Evolutionary conservation across 1,139 yeast genomes (phyloP).

Genomic region (Yamadazyma taylorii): DNA sequence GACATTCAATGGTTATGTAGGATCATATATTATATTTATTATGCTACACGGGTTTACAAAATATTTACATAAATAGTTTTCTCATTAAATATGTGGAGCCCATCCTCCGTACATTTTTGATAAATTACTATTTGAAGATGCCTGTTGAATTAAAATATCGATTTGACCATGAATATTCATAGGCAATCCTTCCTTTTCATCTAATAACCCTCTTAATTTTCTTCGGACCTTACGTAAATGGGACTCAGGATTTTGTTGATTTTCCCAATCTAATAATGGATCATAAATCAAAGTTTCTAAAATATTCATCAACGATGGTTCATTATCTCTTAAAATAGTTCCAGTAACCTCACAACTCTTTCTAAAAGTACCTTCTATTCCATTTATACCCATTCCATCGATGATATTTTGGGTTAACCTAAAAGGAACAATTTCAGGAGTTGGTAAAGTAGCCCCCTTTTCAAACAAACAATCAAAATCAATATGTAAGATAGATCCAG

Average conservation of each 20-base stretch:
- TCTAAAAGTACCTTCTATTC: slow-evolving; percentile 89
- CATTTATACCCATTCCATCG: slow-evolving; percentile 89
- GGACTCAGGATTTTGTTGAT: slow-evolving; percentile 52
- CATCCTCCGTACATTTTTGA: slow-evolving; percentile 94
- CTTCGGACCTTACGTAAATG: slow-evolving; percentile 77
- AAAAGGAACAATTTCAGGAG: slow-evolving; percentile 94
- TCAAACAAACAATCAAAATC: slow-evolving; percentile 97
- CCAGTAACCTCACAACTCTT: slow-evolving; percentile 85
- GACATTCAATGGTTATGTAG: too few relatives aligned
- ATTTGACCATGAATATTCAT: slow-evolving; percentile 93
- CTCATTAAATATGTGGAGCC: slow-evolving; percentile 61
- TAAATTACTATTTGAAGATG: slow-evolving; percentile 69
- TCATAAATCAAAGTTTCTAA: slow-evolving; percentile 92
- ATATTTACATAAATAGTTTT: neutral
- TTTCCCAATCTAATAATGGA: slow-evolving; percentile 76
- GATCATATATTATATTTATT: too few relatives aligned
- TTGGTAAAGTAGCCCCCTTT: slow-evolving; percentile 66
- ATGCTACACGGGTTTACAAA: neutral
- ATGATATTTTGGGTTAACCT: slow-evolving; percentile 84
- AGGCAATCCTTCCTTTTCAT: slow-evolving; percentile 80
- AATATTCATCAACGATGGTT: slow-evolving; percentile 86
- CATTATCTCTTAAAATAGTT: slow-evolving; percentile 69
- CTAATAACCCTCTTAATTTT: slow-evolving; percentile 77
- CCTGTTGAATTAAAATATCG: slow-evolving; percentile 82
- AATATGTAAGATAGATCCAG: slow-evolving; percentile 86